Percentiles rank a stretch among this genome's conserved stretches.
These are phyloP conservation scores for Nannizziopsis barbatae DNA, from an alignment of 2,329 filamentous ascomycete species.

Conservation along the genomic window DNA sequence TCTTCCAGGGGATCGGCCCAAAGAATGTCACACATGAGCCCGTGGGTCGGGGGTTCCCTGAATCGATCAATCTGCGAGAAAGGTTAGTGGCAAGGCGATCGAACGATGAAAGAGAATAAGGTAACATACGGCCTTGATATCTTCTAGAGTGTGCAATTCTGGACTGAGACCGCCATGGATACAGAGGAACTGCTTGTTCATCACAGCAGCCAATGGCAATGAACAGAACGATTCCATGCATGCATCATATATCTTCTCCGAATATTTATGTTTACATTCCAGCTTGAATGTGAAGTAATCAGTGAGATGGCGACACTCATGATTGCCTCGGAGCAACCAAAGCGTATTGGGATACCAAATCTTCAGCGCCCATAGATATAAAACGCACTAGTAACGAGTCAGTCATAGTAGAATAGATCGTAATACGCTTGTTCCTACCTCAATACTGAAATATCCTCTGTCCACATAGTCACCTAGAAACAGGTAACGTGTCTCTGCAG, in stretches of 20 bases:
- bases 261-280: conserved; percentile 99
- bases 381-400: conserved; percentile 55
- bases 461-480: conserved; percentile 98
- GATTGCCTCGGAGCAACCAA: conserved; percentile 94
- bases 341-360: conserved; percentile 98
- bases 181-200: conserved; percentile 99
- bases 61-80: conserved; percentile 76
- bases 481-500: conserved; percentile 88
- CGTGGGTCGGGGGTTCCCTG: conserved; percentile 91
- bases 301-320: conserved; percentile 96
- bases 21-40: conserved; percentile 97
- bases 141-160: conserved; percentile 89
- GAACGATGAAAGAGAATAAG: not conserved
- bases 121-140: conserved; percentile 66
- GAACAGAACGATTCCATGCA: conserved; percentile 98
- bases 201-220: conserved; percentile 84
- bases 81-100: conserved; percentile 17
- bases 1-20: conserved; percentile 98
- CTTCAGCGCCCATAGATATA: conserved; percentile 96
- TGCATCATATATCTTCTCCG: conserved; percentile 86
- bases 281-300: conserved; percentile 99
- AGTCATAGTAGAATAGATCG: conserved; percentile 17
- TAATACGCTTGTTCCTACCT: conserved; percentile 41
- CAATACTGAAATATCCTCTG: conserved; percentile 96
- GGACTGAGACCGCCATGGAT: conserved; percentile 95